Evolutionary conservation across 306 rosid species (phyloP), one percentile per base, ranked within the genome.

Genomic region (Prinsepia uniflora): DNA sequence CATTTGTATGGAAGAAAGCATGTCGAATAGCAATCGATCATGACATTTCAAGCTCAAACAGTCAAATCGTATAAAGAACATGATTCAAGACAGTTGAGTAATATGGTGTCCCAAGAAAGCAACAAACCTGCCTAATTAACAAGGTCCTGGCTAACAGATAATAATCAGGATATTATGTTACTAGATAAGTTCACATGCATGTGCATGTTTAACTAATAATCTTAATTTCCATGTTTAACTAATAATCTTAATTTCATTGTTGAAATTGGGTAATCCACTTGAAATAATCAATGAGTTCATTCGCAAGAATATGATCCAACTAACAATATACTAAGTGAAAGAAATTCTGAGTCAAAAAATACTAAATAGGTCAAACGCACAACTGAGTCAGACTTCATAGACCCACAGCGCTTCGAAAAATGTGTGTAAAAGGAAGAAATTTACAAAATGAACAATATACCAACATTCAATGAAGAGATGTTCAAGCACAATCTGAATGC

Each of bases 71-170:
- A 62, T 34, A n/a, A 8, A 56, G 30, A 71, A 57, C 34, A 17
- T 22, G 57, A 67, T 19, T 46, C 50, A 47, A 66, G 56, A 57
- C 36, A 46, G 73, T 22, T 12, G 45, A 54, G 36, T 47, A 41
- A 54, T 20, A 11, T 52, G 53, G 54, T 45, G 65, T 54, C 65
- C 17, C 34, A 54, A 45, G 19, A 55, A 55, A 55, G 63, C 64
- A 54, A 22, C 2, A 53, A 68, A 20, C 64, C 18, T 18, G 47
- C 53, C 13, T 18, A 18, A 39, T 0, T 40, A 41, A 40, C 39
- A 41, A 53, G 19, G 18, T 19, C 36, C 13, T 40, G 30, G 50
- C 19, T 49, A 24, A 48, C 7, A 15, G 58, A 24, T 66, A 67
- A 60, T 34, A 9, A 20, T 34, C 15, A 9, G 3, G 58, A 66